Conservation (phyloP, 2,329 filamentous ascomycete species). For the Cyphellophora europaea region DNA sequence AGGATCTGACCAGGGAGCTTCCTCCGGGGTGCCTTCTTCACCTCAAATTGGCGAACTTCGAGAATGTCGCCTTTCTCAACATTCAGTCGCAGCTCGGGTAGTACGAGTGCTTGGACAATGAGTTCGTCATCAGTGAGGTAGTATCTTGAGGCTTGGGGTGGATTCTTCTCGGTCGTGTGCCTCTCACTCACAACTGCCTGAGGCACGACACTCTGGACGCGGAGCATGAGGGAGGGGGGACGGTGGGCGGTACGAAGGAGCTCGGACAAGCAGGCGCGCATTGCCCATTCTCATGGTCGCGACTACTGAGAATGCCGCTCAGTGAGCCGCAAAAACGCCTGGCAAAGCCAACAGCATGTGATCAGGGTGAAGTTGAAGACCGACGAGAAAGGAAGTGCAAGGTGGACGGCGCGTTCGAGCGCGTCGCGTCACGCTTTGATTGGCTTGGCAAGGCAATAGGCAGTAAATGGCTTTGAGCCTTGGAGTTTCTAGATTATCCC, state of each 20-base stretch:
- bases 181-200: neutral
- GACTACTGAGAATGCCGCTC: too few relatives aligned
- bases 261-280: too few relatives aligned
- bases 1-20: constrained; percentile 15
- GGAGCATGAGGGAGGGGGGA: constrained; percentile 18
- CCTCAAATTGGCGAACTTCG: constrained; percentile 15
- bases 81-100: constrained; percentile 9
- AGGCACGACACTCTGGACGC: constrained; percentile 20
- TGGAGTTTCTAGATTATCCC: too few relatives aligned
- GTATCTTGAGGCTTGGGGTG: constrained; percentile 2
- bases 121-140: constrained; percentile 21
- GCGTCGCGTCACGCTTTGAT: too few relatives aligned
- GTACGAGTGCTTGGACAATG: constrained; percentile 21
- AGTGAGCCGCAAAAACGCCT: too few relatives aligned
- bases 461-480: too few relatives aligned
- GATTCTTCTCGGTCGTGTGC: neutral
- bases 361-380: too few relatives aligned
- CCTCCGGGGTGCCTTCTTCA: constrained; percentile 16
- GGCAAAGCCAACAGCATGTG: too few relatives aligned
- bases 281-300: too few relatives aligned
- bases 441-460: too few relatives aligned
- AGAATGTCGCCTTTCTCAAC: constrained; percentile 16
- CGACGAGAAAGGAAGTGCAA: too few relatives aligned
- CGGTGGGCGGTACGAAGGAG: constrained; percentile 21
- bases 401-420: too few relatives aligned